These are phyloP conservation scores for Wickerhamomyces hampshirensis DNA, from an alignment of 805 yeast species.

Conservation along the genomic window DNA sequence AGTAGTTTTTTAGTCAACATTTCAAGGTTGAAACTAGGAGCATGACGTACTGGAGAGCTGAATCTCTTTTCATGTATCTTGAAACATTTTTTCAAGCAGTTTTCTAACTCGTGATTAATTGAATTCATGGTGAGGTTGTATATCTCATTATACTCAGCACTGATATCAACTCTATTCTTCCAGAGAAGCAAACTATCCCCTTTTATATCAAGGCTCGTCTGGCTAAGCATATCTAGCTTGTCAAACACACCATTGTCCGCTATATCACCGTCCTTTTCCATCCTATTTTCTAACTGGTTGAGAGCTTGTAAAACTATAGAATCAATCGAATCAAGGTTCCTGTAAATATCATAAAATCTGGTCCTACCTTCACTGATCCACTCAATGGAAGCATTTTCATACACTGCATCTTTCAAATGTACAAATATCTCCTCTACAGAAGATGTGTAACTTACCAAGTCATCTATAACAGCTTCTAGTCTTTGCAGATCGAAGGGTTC, in stretches of 20 bases:
- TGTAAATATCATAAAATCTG: conserved; percentile 28
- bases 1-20: conserved; percentile 28
- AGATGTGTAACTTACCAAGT: conserved; percentile 17
- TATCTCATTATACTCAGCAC: conserved; percentile 41
- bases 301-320: conserved; percentile 30
- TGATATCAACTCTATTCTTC: conserved; percentile 33
- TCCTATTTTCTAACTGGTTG: conserved; percentile 29
- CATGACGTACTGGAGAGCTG: conserved; percentile 37
- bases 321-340: conserved; percentile 31
- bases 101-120: conserved; percentile 34
- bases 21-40: conserved; percentile 32
- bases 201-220: conserved; percentile 21
- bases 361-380: conserved; percentile 32
- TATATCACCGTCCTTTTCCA: conserved; percentile 18
- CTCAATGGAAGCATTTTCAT: conserved; percentile 10
- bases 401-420: conserved; percentile 2
- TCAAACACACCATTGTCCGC: conserved; percentile 26
- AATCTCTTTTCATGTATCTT: conserved; percentile 33
- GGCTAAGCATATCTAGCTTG: conserved; percentile 30
- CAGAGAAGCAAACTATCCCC: conserved; percentile 25
- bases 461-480: conserved; percentile 18
- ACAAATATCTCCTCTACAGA: conserved; percentile 14
- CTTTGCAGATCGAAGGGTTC: conserved; percentile 23
- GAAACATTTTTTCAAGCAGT: conserved; percentile 31
- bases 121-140: conserved; percentile 36